Conservation (phyloP, 2,329 filamentous ascomycete species). For the Xylaria polymorpha region DNA sequence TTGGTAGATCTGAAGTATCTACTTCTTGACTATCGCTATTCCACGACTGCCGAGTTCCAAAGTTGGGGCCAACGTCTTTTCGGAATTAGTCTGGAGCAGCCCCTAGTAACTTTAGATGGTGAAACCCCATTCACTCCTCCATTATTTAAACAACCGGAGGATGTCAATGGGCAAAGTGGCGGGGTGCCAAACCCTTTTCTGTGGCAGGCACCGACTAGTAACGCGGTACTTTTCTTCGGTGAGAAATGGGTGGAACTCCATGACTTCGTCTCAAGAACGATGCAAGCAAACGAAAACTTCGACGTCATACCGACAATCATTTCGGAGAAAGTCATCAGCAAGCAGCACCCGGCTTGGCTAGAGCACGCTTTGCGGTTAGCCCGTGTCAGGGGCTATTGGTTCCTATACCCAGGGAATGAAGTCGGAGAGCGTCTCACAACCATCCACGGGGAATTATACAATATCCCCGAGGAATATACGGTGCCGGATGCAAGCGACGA, state of each 20-base stretch:
- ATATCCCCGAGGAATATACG: constrained; percentile 75
- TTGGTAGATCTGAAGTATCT: constrained; percentile 76
- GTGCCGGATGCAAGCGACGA: constrained; percentile 45
- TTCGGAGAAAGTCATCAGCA: constrained; percentile 59
- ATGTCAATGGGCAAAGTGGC: constrained; percentile 46
- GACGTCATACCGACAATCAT: constrained; percentile 55
- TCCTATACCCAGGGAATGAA: constrained; percentile 78
- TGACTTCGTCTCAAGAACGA: constrained; percentile 75
- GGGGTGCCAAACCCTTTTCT: constrained; percentile 71
- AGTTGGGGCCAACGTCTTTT: constrained; percentile 69
- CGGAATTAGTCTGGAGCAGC: constrained; percentile 83
- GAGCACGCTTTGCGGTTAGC: constrained; percentile 81
- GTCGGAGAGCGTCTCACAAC: constrained; percentile 70
- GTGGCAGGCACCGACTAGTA: constrained; percentile 86
- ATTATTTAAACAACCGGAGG: constrained; percentile 39
- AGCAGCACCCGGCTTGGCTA: constrained; percentile 49
- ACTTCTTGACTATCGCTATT: constrained; percentile 82
- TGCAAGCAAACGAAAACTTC: constrained; percentile 59
- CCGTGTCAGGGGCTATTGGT: constrained; percentile 79
- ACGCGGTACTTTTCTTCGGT: constrained; percentile 84
- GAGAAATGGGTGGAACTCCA: constrained; percentile 90
- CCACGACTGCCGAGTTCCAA: constrained; percentile 58
- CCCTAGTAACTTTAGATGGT: constrained; percentile 71
- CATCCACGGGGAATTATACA: constrained; percentile 80
- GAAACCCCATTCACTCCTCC: constrained; percentile 64